Evolutionary conservation across 306 rosid genomes (phyloP), one percentile per base, ranked within the genome.

Genomic region (Trifolium repens): DNA sequence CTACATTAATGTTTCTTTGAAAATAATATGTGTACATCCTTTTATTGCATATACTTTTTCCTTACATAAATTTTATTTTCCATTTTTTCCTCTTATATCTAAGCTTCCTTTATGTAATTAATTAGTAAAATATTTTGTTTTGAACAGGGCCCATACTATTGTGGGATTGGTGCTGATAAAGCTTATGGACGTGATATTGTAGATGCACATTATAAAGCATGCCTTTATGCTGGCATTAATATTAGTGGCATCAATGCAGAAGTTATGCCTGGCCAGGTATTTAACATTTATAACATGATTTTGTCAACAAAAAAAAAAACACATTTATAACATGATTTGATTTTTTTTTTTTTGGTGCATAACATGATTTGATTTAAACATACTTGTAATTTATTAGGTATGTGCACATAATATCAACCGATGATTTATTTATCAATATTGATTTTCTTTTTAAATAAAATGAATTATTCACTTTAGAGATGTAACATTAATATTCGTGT

Each of bases 251-350:
- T 87, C 82, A 89, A 89, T 79, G 93, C 87, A 47, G 93, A 89
- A 76, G 91, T 89, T 44, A 89, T 89, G 93, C 91, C 93, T 52
- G 93, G 91, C 46, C 93, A 89, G 89, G 93, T 87, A 81, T 72
- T 32, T 32, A 30, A 30, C 30, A 27, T 27, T 2, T 27, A 27
- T 27, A 27, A 27, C 30, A 27, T 27, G 30, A 27, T 27, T 27
- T 27, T 27, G 24, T 22, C 24, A 22, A 22, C 0, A 22, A 22
- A 22, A 22, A 22, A 22, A 22, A 22, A 22, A 22, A 22, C n/a
- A n/a, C n/a, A n/a, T n/a, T n/a, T n/a, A 22, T 22, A 30, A 30
- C 34, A 30, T 30, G 4, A 30, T 30, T 27, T 27, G 3, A 30
- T 30, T 30, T 30, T n/a, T n/a, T n/a, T n/a, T n/a, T n/a, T n/a